A percentile compares a stretch with the other conserved stretches of the same genome.
phyloP scores from a whole-genome alignment of 2,329 filamentous ascomycete genomes.

The Cercospora sp. region DNA sequence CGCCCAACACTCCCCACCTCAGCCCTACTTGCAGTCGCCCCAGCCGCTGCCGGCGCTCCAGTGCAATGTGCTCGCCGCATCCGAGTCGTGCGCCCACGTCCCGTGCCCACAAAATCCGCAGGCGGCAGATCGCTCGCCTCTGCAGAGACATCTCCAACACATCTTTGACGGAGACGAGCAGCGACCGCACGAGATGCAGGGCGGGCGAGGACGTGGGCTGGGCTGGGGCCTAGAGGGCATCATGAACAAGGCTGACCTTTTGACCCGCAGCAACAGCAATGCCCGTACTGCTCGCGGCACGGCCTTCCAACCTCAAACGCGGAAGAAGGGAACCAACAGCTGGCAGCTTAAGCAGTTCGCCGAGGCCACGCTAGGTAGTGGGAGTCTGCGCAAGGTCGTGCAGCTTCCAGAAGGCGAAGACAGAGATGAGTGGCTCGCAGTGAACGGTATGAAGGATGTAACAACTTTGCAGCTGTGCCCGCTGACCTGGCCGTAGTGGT shows the following conservation, averaged over 20 bases:
- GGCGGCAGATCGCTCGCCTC: slow-evolving; percentile 35
- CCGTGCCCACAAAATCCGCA: slow-evolving; percentile 33
- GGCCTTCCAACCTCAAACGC: slow-evolving; percentile 84
- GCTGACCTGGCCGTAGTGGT: slow-evolving; percentile 65
- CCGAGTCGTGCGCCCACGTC: slow-evolving; percentile 42
- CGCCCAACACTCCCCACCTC: slow-evolving; percentile 19
- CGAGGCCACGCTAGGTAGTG: slow-evolving; percentile 91
- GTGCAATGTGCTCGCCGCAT: slow-evolving; percentile 45
- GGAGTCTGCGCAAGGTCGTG: slow-evolving; percentile 92
- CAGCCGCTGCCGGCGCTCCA: slow-evolving; percentile 47
- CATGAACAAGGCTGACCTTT: slow-evolving; percentile 39
- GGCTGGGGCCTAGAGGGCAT: slow-evolving; percentile 32
- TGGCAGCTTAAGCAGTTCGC: slow-evolving; percentile 98
- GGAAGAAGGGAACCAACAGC: slow-evolving; percentile 81
- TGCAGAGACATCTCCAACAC: slow-evolving; percentile 38
- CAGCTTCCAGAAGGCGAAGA: slow-evolving; percentile 97
- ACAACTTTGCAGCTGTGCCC: background rate
- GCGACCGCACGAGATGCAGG: slow-evolving; percentile 30
- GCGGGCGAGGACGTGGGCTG: slow-evolving; percentile 12
- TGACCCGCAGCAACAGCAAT: slow-evolving; percentile 44
- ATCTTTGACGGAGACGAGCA: slow-evolving; percentile 29
- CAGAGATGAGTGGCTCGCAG: slow-evolving; percentile 95
- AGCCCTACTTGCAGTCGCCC: slow-evolving; percentile 20
- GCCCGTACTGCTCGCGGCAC: slow-evolving; percentile 70
- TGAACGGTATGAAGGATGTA: slow-evolving; percentile 68